These are phyloP conservation scores for Pseudocercospora musae DNA, from an alignment of 2,329 filamentous ascomycete genomes.

Conservation along the genomic window DNA sequence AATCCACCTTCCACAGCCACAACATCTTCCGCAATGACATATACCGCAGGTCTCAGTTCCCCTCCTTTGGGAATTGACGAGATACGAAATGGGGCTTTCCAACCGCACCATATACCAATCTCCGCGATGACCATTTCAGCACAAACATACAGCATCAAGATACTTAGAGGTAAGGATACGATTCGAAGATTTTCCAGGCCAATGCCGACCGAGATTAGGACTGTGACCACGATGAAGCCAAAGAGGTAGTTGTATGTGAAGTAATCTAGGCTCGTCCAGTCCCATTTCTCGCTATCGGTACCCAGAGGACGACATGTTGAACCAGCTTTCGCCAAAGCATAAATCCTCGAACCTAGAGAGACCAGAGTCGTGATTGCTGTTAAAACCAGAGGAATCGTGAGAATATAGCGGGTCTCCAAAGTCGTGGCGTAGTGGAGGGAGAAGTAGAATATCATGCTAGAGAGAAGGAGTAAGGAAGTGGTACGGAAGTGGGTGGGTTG, in stretches of 20 bases:
- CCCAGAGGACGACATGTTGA: slow-evolving; percentile 5
- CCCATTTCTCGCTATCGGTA: not conserved
- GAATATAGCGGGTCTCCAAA: not conserved
- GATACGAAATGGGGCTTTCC: not conserved
- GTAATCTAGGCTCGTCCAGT: slow-evolving; percentile 2
- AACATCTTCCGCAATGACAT: slow-evolving; percentile 13
- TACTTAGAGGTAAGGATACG: not conserved
- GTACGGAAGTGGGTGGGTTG: not conserved
- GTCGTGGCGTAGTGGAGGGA: slow-evolving; percentile 7
- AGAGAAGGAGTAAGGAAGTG: not conserved
- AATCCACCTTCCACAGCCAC: slow-evolving; percentile 12
- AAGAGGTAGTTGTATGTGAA: slow-evolving; percentile 15
- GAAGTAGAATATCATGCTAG: slow-evolving; percentile 12
- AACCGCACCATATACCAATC: not conserved
- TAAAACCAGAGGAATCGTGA: slow-evolving; percentile 4
- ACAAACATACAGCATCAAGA: not conserved
- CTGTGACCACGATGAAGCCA: slow-evolving; percentile 7
- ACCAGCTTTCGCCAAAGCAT: not conserved
- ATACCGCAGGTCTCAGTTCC: slow-evolving; percentile 1
- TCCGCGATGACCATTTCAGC: not conserved
- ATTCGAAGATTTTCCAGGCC: not conserved
- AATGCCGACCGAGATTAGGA: slow-evolving; percentile 7
- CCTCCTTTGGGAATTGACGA: not conserved
- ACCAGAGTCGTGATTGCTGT: slow-evolving; percentile 3
- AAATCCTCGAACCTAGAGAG: not conserved